phyloP scores from a whole-genome alignment of 192 early-diverging fungal genomes.

The Blastocladiella britannica region DNA sequence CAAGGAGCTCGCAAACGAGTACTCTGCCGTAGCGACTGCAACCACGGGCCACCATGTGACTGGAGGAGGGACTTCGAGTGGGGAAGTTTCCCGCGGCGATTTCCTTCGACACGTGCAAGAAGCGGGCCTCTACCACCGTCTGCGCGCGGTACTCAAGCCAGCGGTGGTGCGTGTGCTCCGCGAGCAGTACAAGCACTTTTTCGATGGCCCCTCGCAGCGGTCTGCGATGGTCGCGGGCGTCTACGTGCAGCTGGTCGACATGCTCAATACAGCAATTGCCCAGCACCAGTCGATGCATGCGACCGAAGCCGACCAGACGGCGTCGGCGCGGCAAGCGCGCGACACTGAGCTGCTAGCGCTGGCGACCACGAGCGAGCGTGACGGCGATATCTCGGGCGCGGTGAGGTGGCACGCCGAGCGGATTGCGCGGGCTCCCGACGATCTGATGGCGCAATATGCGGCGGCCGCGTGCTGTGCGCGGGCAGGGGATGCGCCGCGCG shows the following conservation, averaged over 20 bases:
- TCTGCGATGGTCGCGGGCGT: background rate
- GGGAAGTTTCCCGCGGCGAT: background rate
- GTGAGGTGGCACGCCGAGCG: background rate
- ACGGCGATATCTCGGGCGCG: background rate
- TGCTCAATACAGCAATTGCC: background rate
- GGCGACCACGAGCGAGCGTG: background rate
- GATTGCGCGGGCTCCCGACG: background rate
- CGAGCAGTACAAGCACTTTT: background rate
- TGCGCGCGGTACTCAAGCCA: background rate
- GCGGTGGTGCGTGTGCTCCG: background rate
- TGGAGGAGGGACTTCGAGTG: too few species aligned
- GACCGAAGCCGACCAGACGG: background rate
- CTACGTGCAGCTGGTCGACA: background rate
- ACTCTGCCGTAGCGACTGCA: too few species aligned
- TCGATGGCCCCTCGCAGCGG: background rate
- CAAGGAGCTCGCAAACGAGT: background rate
- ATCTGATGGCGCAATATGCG: background rate
- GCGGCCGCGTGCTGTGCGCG: background rate
- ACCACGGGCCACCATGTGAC: too few species aligned
- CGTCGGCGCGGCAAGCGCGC: background rate
- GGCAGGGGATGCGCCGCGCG: background rate
- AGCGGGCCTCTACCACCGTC: background rate
- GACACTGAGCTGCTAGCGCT: background rate
- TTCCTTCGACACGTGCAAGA: background rate
- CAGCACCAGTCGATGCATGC: background rate